Evolutionary conservation across 768 basidiomycete genomes (phyloP), one percentile per base, ranked within the genome.

Genomic region (Serendipita sp.): DNA sequence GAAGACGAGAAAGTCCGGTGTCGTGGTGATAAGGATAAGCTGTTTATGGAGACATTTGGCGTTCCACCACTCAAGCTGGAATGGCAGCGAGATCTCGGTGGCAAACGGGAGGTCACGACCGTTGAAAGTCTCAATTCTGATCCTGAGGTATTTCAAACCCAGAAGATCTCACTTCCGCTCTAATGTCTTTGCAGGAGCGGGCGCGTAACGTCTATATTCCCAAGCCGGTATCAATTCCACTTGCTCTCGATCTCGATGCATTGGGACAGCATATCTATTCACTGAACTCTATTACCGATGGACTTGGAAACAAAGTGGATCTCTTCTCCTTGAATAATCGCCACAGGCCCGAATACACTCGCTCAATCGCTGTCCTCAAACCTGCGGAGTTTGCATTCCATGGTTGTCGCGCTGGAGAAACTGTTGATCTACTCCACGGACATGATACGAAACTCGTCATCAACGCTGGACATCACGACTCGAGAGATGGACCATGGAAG

Each of bases 51-150:
- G 17, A 66, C 70, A 3, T 61, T 64, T 34, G 70, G 65, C 31
- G 63, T 68, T 56, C 65, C 65, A 33, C 69, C 68, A 63, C 76
- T 91, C 67, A 86, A 82, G 67, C 75, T 92, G 44, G 79, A 81
- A 44, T 91, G 89, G 89, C 78, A 81, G 67, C 82, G 83, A 65
- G 81, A 84, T 24, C 74, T 84, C 44, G 84, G 83, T 62, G 83
- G 82, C 11, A 76, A 78, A 65, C 76, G 78, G 62, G 88, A 93
- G 68, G 76, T 80, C 48, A 87, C 87, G 65, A 73, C 86, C 42
- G 88, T 92, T 1, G 90, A 93, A 68, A 90, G 91, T 7, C 89
- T 94, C 56, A 86, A 90, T 70, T 80, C 79, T 42, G 77, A 78
- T 24, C 76, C 77, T 48, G 71, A 75, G 26, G 71, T 70, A 26